Percentiles rank a stretch among this genome's conserved stretches.
Evolutionary conservation across 2,329 filamentous ascomycete species (phyloP).

Genomic region (Capronia epimyces): DNA sequence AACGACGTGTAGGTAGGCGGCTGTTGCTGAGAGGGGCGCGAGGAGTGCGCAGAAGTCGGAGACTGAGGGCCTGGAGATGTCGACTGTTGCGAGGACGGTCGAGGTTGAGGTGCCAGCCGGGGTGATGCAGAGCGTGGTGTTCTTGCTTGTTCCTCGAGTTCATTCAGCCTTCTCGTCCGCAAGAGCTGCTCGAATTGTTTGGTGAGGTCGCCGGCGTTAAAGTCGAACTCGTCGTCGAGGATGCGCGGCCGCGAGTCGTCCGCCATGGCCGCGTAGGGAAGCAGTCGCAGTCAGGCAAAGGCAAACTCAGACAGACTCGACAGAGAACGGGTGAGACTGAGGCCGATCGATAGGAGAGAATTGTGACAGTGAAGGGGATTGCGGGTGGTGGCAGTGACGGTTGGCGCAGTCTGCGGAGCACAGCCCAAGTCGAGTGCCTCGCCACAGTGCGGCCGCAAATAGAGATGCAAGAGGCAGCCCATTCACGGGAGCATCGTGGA

Average conservation of each 20-base stretch:
- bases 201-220: slow-evolving; percentile 74
- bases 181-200: slow-evolving; percentile 81
- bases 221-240: slow-evolving; percentile 39
- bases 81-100: slow-evolving; percentile 18
- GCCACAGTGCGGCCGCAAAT: slow-evolving; percentile 18
- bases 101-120: slow-evolving; percentile 22
- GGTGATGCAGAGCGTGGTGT: slow-evolving; percentile 46
- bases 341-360: slow-evolving; percentile 1
- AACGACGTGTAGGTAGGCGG: slow-evolving; percentile 57
- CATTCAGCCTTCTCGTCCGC: slow-evolving; percentile 79
- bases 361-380: neutral
- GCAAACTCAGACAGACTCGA: neutral
- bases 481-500: slow-evolving; percentile 1
- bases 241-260: slow-evolving; percentile 20
- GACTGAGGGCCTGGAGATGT: slow-evolving; percentile 15
- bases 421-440: slow-evolving; percentile 21
- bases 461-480: slow-evolving; percentile 8
- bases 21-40: slow-evolving; percentile 32
- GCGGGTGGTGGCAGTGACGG: slow-evolving; percentile 8
- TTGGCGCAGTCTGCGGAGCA: slow-evolving; percentile 21
- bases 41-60: slow-evolving; percentile 30
- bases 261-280: slow-evolving; percentile 14
- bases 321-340: neutral
- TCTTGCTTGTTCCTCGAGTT: slow-evolving; percentile 60
- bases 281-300: neutral